Percentiles rank a stretch among this genome's conserved stretches.
Evolutionary conservation across 2,329 filamentous ascomycete species (phyloP).

Genomic region (Trichoderma koningiopsis): DNA sequence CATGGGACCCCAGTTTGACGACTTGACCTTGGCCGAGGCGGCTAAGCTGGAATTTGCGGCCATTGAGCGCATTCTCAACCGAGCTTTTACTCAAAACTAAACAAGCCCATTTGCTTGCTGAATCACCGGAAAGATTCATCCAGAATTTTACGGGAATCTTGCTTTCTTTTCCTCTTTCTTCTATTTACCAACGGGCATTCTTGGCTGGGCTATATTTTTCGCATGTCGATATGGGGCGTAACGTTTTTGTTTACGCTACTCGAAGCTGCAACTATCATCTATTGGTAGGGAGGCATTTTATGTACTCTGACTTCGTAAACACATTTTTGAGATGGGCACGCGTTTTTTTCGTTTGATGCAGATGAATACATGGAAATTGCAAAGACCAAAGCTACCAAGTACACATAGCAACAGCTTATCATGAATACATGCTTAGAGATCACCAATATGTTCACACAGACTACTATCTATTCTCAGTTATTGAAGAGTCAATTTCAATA

Average conservation of each 20-base stretch:
- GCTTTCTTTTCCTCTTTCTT: not conserved
- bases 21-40: constrained; percentile 51
- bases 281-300: not conserved
- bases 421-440: no score
- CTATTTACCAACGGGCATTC: not conserved
- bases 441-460: no score
- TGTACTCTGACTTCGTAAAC: not conserved
- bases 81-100: constrained; percentile 38
- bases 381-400: no score
- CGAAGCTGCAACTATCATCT: not conserved
- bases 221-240: not conserved
- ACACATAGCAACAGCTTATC: no score
- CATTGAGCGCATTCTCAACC: constrained; percentile 53
- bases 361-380: no score
- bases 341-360: not conserved
- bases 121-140: not conserved
- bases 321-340: not conserved
- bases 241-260: not conserved
- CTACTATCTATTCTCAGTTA: no score
- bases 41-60: constrained; percentile 51
- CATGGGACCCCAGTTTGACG: constrained; percentile 47
- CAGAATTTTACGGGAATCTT: not conserved
- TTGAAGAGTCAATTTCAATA: no score
- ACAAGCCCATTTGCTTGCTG: not conserved
- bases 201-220: not conserved